A percentile compares a stretch with the other conserved stretches of the same genome.
phyloP scores from a whole-genome alignment of 2,329 filamentous ascomycete species.

The Stachybotrys chlorohalonatus region DNA sequence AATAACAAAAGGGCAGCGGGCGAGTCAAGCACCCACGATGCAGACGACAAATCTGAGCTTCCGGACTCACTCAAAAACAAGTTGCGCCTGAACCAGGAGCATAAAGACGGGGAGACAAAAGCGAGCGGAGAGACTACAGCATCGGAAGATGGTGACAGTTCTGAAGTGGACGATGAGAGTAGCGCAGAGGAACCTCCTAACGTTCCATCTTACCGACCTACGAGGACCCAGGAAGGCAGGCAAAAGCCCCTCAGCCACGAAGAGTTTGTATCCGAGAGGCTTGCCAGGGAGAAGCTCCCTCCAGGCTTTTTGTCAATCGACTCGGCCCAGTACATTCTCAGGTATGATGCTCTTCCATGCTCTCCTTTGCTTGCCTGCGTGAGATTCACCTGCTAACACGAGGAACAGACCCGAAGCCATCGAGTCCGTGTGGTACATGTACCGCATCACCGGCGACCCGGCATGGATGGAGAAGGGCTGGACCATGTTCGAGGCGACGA shows the following conservation, averaged over 20 bases:
- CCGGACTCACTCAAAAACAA: constrained; percentile 22
- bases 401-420: constrained; percentile 66
- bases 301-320: constrained; percentile 40
- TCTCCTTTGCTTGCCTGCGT: constrained; percentile 16
- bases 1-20: constrained; percentile 7
- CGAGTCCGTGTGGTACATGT: constrained; percentile 83
- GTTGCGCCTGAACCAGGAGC: constrained; percentile 10
- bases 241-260: constrained; percentile 38
- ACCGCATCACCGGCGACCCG: constrained; percentile 75
- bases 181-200: not conserved
- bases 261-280: constrained; percentile 39
- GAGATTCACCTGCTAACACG: constrained; percentile 2
- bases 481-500: constrained; percentile 71
- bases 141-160: not conserved
- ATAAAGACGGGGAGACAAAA: not conserved
- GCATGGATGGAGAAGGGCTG: constrained; percentile 74
- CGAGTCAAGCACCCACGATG: not conserved
- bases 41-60: constrained; percentile 17
- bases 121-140: not conserved
- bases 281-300: constrained; percentile 35
- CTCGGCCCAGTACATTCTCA: constrained; percentile 47
- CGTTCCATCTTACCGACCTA: not conserved
- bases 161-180: not conserved
- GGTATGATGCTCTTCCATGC: constrained; percentile 31
- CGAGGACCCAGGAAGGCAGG: constrained; percentile 1